These are phyloP conservation scores for Mucor circinelloides DNA, from an alignment of 371 early-diverging fungal species.

Conservation along the genomic window DNA sequence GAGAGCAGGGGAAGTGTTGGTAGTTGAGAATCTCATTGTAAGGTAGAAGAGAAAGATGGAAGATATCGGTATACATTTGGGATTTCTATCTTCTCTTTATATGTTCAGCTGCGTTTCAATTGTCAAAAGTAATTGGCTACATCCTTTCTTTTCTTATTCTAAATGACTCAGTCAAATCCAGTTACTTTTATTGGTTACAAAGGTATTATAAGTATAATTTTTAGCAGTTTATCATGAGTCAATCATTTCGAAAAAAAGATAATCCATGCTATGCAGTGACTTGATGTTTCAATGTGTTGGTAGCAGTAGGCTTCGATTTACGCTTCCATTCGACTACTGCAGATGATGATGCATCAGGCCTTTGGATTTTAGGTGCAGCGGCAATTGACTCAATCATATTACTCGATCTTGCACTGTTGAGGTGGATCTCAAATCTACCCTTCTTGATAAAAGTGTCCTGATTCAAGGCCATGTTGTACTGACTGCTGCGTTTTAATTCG, in stretches of 20 bases:
- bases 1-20: neutral
- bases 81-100: neutral
- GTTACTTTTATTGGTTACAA: conserved; percentile 19
- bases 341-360: neutral
- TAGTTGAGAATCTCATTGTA: neutral
- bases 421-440: conserved; percentile 44
- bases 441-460: conserved; percentile 26
- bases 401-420: neutral
- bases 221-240: neutral
- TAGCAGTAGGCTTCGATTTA: conserved; percentile 7
- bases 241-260: neutral
- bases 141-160: neutral
- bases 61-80: neutral
- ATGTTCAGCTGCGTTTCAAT: neutral
- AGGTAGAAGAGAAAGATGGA: neutral
- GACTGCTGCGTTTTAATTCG: conserved; percentile 17
- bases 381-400: neutral
- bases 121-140: neutral
- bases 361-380: conserved; percentile 1
- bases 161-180: conserved; percentile 26
- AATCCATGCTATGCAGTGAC: neutral
- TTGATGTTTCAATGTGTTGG: conserved; percentile 4
- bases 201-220: neutral
- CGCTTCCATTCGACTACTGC: conserved; percentile 29
- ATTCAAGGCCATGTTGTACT: neutral